phyloP scores from a whole-genome alignment of 2,329 filamentous ascomycete genomes.

The Diatrype stigma region DNA sequence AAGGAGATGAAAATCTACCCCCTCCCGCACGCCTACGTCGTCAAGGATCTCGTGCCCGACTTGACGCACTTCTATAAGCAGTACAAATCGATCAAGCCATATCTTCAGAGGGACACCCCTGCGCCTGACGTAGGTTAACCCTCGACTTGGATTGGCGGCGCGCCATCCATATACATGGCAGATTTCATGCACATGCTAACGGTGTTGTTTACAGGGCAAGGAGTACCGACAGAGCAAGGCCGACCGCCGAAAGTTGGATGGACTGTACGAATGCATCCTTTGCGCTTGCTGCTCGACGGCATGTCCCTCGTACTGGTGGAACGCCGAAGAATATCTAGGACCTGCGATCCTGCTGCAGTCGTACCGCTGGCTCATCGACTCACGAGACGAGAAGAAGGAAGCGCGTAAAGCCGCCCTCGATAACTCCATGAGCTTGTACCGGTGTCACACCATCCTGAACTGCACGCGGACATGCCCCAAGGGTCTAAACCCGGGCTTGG shows the following conservation, averaged over 20 bases:
- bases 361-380: constrained; percentile 95
- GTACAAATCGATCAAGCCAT: constrained; percentile 99
- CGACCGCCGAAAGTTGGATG: constrained; percentile 94
- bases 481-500: constrained; percentile 91
- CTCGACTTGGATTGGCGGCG: not conserved
- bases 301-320: constrained; percentile 99
- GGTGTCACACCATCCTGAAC: constrained; percentile 99
- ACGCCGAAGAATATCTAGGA: constrained; percentile 96
- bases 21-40: constrained; percentile 95
- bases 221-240: constrained; percentile 88
- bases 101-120: constrained; percentile 85
- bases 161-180: no score
- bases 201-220: constrained; percentile 59
- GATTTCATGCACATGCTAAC: constrained; percentile 4
- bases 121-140: constrained; percentile 67
- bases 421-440: constrained; percentile 98
- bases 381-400: constrained; percentile 82
- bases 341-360: constrained; percentile 95
- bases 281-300: constrained; percentile 99
- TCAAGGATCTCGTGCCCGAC: constrained; percentile 98
- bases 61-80: constrained; percentile 99
- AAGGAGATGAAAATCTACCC: constrained; percentile 94
- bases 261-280: constrained; percentile 98
- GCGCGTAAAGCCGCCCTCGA: constrained; percentile 89
- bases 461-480: constrained; percentile 97